Evolutionary conservation across 176 grass and related monocot genomes (phyloP), one percentile per base, ranked within the genome.

Genomic region (Oropetium thomaeum): DNA sequence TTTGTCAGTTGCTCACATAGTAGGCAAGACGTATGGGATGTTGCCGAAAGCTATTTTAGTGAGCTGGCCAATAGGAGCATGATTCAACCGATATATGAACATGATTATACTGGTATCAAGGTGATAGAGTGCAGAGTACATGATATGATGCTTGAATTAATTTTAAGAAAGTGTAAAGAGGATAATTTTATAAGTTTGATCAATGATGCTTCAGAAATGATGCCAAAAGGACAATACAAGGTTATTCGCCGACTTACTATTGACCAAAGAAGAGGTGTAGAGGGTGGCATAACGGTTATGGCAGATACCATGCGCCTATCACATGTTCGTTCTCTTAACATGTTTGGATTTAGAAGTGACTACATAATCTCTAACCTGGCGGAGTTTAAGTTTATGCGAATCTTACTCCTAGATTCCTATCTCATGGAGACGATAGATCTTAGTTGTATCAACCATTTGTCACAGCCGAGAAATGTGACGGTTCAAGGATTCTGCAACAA

Each of bases 31-130:
- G 13, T 41, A 44, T 69, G 73, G 58, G 25, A 49, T 13, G 35
- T 74, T 42, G 80, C 61, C 6, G 1, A 26, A 10, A 33, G 55
- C 3, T 88, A 88, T 44, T 42, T 88, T 20, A 57, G 44, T 19
- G 52, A 83, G 8, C 75, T 80, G 15, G 59, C 64, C 1, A 81
- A 83, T 0, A 58, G 86, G 20, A 82, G 47, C 43, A 78, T 87
- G 72, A 51, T 87, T 38, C 57, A 82, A 68, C 60, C 58, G 27
- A 25, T 12, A 17, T 34, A 75, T 44, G 3, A 8, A 11, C 47
- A 74, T 7, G 48, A 74, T 55, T 14, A 20, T 55, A 51, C 1
- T 13, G 1, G 9, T 19, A n/a, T 8, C 0, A 51, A 14, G 42
- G n/a, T 80, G 5, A 4, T 7, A 20, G 25, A 29, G 3, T 75